Evolutionary conservation across 331 rosid genomes (phyloP), one percentile per base, ranked within the genome.

Genomic region (Prunus yedoensis): DNA sequence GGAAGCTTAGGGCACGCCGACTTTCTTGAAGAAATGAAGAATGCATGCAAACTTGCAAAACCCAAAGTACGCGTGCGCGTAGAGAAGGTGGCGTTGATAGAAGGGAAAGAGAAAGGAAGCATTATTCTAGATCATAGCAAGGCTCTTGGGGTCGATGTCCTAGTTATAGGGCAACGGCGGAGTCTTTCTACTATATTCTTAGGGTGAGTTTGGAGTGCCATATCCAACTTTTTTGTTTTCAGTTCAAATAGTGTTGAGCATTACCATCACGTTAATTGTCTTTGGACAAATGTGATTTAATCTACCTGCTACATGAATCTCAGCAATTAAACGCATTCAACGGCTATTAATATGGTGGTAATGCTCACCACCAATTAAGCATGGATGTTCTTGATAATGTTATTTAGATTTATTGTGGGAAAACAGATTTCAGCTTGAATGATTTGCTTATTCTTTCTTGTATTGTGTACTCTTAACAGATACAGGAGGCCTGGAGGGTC

Each of bases 21-120:
- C 79, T 93, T 91, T 66, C 88, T 93, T 8, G 90, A 86, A 60
- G 91, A 89, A 66, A 93, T 93, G 97, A 89, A 85, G 77, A 54
- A 51, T 9, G 89, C 84, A 0, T 85, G 90, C 77, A 82, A 74
- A 20, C 59, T 11, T 27, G 64, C 93, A 46, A 84, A 82, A 49
- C 96, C 96, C 0, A 88, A 79, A 17, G 5, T 90, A 3, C 23
- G 43, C 0, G 90, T 93, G 0, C 85, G 85, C 3, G 60, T 54
- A 1, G 18, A 81, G 77, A 89, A 76, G 67, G 83, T 79, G 6
- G 88, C 82, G 2, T 57, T 63, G 63, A 88, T 83, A 47, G 89
- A 86, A 60, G 90, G 83, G n/a, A 89, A 74, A 73, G 93, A 90
- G 43, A 93, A 83, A 70, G 91, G 88, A 1, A 35, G 28, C 25